phyloP scores from a whole-genome alignment of 169 alveolate genomes.

The Plasmodium gonderi region DNA sequence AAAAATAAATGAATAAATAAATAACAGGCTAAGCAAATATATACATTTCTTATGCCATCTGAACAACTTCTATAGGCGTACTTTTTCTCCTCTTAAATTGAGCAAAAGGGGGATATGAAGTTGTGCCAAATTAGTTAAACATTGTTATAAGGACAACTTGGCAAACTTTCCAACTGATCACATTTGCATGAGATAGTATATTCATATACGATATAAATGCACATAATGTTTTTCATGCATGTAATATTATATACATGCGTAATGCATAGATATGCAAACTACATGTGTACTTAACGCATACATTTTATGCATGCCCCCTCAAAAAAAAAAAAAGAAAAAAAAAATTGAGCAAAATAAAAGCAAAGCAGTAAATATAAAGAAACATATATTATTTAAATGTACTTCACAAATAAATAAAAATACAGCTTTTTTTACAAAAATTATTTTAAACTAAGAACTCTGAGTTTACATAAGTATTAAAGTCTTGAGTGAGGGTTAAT shows the following conservation, averaged over 20 bases:
- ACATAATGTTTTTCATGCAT: not conserved
- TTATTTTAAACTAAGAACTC: not conserved
- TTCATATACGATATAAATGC: not conserved
- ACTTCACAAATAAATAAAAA: not conserved
- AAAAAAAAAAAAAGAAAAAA: not conserved
- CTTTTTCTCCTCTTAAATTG: not conserved
- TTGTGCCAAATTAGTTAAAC: not conserved
- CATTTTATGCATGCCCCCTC: not conserved
- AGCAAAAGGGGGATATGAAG: not conserved
- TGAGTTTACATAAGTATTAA: not conserved
- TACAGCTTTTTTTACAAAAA: not conserved
- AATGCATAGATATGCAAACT: too few species aligned
- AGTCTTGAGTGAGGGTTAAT: not conserved
- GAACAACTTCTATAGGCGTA: not conserved
- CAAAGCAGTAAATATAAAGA: not conserved
- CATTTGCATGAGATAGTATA: not conserved
- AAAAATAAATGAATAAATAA: too few species aligned
- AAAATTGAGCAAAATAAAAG: not conserved
- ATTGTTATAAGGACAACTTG: not conserved
- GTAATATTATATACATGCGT: not conserved
- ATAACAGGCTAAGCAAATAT: too few species aligned
- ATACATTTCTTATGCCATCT: too few species aligned
- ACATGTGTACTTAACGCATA: too few species aligned
- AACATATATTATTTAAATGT: not conserved
- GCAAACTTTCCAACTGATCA: not conserved